Evolutionary conservation across 495 filamentous ascomycete genomes (phyloP), one percentile per base, ranked within the genome.

Genomic region (Penicillium coprophilum): DNA sequence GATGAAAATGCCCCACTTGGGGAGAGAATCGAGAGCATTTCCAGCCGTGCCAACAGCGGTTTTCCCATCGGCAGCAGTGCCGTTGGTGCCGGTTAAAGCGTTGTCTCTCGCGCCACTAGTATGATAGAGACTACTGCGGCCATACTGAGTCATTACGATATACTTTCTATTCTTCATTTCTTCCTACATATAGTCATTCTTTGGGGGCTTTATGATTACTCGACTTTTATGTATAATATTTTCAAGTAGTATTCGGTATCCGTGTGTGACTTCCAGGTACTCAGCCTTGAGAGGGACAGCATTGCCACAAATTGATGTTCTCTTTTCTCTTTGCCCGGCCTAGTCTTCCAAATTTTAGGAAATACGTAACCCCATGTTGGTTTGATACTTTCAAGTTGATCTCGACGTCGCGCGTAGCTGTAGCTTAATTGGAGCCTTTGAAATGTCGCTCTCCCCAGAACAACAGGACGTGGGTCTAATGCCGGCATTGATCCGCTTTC

Each of bases 151-250:
- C 49, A 17, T 32, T 12, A 19, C 15, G 34, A 38, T 36, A 23
- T 52, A 49, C 23, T 23, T 39, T n/a, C n/a, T 19, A 17, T 61
- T n/a, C 19, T 30, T 51, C 41, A 28, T 46, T 50, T 49, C 43
- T 56, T 38, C 6, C 40, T 5, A 19, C 8, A 17, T 24, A 4
- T 20, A 7, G 2, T 21, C 8, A n/a, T 45, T 15, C 30, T 46
- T 12, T 3, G 17, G 10, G 12, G 36, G 38, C 34, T 59, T 20
- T 41, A 19, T 51, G 11, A 23, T 12, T 41, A 8, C 34, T 34
- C 17, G 9, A 44, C 19, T 34, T n/a, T 48, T 10, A 12, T 62
- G 56, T 62, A 62, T 46, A 55, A 51, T 59, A 63, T 40, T 50
- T 56, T 4, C 28, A 52, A 54, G 52, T 57, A 34, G 40, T 11